These are phyloP conservation scores for Fusarium oligoseptatum DNA, from an alignment of 2,329 filamentous ascomycete genomes.

Conservation along the genomic window DNA sequence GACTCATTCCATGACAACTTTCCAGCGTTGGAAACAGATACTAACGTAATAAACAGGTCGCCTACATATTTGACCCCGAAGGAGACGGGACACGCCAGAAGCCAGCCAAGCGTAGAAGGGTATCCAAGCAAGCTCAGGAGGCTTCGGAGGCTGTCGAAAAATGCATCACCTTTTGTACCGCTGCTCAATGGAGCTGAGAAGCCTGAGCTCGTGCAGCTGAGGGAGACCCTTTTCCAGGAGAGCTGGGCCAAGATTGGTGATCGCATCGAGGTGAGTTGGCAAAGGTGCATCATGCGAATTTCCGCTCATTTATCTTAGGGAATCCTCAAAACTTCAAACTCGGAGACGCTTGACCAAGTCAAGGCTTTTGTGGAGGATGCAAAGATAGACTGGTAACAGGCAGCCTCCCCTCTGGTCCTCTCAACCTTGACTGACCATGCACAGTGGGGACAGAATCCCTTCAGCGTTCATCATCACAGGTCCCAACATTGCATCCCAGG, in stretches of 20 bases:
- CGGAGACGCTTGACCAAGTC: slow-evolving; percentile 70
- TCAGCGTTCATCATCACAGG: slow-evolving; percentile 82
- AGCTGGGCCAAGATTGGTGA: slow-evolving; percentile 75
- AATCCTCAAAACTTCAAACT: slow-evolving; percentile 72
- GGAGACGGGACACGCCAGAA: slow-evolving; percentile 52
- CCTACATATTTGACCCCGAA: slow-evolving; percentile 72
- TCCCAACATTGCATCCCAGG: slow-evolving; percentile 82
- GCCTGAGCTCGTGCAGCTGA: slow-evolving; percentile 61
- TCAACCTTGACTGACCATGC: slow-evolving; percentile 28
- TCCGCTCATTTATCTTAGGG: slow-evolving; percentile 52
- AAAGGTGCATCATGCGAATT: slow-evolving; percentile 35
- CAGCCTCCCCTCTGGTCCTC: neutral
- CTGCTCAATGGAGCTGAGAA: slow-evolving; percentile 69
- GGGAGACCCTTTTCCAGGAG: slow-evolving; percentile 71
- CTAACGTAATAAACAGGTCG: slow-evolving; percentile 60
- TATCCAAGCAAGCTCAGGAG: slow-evolving; percentile 57
- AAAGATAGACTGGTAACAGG: slow-evolving; percentile 49
- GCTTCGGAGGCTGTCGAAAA: slow-evolving; percentile 15
- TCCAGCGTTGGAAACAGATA: neutral
- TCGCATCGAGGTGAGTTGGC: slow-evolving; percentile 65
- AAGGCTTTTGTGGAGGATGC: slow-evolving; percentile 65
- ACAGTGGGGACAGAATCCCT: slow-evolving; percentile 66
- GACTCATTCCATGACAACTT: neutral
- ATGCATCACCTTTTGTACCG: slow-evolving; percentile 59
- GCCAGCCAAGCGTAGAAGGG: slow-evolving; percentile 70